A percentile compares a stretch with the other conserved stretches of the same genome.
Conservation (phyloP, 768 basidiomycete genomes). For the Coprinopsis cinerea region DNA sequence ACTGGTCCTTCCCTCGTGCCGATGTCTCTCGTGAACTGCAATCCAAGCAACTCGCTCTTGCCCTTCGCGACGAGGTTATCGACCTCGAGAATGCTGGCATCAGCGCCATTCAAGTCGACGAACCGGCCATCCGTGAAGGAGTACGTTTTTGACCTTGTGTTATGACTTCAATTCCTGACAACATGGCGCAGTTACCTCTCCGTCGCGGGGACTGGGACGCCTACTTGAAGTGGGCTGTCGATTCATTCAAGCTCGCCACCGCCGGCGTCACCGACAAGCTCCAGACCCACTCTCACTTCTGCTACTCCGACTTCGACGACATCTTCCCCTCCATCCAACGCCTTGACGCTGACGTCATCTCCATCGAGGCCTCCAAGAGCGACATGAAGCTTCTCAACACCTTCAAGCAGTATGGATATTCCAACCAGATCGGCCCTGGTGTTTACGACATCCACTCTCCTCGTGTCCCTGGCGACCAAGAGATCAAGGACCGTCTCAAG, state of each 20-base stretch:
- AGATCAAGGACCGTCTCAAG: conserved; percentile 90
- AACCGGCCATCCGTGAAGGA: conserved; percentile 99
- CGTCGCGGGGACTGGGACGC: conserved; percentile 93
- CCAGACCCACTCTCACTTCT: conserved; percentile 99
- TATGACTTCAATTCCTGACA: conserved; percentile 8
- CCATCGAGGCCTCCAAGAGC: conserved; percentile 96
- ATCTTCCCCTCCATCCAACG: conserved; percentile 97
- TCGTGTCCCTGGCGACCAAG: conserved; percentile 88
- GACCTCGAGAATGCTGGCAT: conserved; percentile 97
- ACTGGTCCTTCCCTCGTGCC: conserved; percentile 99
- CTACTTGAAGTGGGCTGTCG: conserved; percentile 97
- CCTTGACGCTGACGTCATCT: conserved; percentile 98
- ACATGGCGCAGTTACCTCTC: conserved; percentile 83
- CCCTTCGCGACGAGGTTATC: conserved; percentile 95
- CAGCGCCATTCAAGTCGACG: conserved; percentile 97
- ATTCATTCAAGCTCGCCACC: conserved; percentile 97
- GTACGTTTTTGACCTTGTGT: conserved; percentile 25
- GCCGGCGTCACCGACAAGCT: conserved; percentile 91
- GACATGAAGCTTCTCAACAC: conserved; percentile 96
- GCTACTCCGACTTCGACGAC: conserved; percentile 98
- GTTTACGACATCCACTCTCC: conserved; percentile 99
- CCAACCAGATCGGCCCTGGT: conserved; percentile 96
- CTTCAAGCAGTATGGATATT: conserved; percentile 94
- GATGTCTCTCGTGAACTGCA: conserved; percentile 95
- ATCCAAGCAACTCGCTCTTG: conserved; percentile 95